Percentiles rank a stretch among this genome's conserved stretches.
Evolutionary conservation across 1,284 basidiomycete species (phyloP).

Genomic region (Agaricales sp.): DNA sequence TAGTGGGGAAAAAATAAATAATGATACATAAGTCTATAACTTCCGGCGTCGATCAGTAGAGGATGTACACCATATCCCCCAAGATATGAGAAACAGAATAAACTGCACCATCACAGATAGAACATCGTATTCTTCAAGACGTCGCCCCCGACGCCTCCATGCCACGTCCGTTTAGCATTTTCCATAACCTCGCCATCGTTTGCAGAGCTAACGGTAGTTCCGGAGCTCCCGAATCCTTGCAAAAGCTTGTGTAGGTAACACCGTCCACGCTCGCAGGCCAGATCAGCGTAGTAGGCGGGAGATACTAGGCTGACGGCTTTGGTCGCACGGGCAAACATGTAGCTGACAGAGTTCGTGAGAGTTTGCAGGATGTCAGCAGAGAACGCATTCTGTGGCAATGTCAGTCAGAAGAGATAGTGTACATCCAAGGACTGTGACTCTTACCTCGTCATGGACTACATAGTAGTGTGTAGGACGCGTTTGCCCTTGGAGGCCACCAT

Average conservation of each 20-base stretch:
- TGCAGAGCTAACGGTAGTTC: constrained; percentile 21
- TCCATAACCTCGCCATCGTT: constrained; percentile 37
- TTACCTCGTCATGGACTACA: not conserved
- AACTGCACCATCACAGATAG: constrained; percentile 60
- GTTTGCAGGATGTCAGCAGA: constrained; percentile 58
- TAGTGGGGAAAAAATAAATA: no score
- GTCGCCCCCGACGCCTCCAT: constrained; percentile 37
- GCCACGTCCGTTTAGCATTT: constrained; percentile 48
- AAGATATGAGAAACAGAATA: no score
- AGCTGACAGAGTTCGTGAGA: constrained; percentile 49
- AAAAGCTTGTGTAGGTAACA: constrained; percentile 59
- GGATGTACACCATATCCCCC: no score
- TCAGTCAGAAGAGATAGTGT: constrained; percentile 47
- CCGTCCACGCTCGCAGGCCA: constrained; percentile 66
- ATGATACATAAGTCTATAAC: no score
- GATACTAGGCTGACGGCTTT: constrained; percentile 70
- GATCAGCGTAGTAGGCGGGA: constrained; percentile 66
- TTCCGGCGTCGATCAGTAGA: no score
- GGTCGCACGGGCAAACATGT: constrained; percentile 67
- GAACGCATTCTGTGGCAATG: constrained; percentile 45
- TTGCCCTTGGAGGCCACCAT: constrained; percentile 55
- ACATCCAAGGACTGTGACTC: not conserved
- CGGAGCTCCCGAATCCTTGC: constrained; percentile 37
- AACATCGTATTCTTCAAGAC: constrained; percentile 58
- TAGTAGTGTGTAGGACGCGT: constrained; percentile 64